These are phyloP conservation scores for Colletotrichum horii DNA, from an alignment of 2,329 filamentous ascomycete genomes.

Conservation along the genomic window DNA sequence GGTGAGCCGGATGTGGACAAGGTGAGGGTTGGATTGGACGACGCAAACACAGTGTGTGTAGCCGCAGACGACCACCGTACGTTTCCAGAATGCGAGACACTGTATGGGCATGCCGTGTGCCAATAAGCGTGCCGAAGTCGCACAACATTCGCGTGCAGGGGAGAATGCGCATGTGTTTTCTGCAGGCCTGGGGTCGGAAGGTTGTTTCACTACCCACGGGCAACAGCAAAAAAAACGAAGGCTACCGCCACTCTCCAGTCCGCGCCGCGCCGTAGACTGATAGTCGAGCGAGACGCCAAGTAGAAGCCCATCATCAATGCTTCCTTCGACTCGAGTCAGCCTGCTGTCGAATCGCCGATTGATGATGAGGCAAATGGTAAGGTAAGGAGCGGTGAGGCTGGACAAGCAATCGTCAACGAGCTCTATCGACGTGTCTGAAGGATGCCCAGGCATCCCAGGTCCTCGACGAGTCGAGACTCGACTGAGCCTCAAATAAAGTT, in stretches of 20 bases:
- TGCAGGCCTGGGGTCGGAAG: not conserved
- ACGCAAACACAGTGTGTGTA: conserved; percentile 7
- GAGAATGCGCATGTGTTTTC: not conserved
- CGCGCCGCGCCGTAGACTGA: not conserved
- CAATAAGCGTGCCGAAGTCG: not conserved
- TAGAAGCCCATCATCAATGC: not conserved
- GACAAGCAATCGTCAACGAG: not conserved
- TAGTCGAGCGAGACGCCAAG: not conserved
- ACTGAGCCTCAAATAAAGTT: conserved; percentile 17
- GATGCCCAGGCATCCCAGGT: conserved; percentile 2
- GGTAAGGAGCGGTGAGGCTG: conserved; percentile 1
- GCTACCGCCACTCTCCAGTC: not conserved
- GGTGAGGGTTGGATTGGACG: conserved; percentile 1
- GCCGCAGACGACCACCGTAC: not conserved
- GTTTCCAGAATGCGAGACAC: not conserved
- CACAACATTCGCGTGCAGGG: conserved; percentile 13
- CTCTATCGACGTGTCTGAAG: not conserved
- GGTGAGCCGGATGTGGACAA: conserved; percentile 1
- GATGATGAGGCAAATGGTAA: not conserved
- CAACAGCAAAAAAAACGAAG: not conserved
- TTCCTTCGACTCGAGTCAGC: conserved; percentile 1
- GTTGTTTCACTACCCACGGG: not conserved
- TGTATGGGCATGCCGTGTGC: not conserved
- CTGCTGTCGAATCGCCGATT: not conserved
- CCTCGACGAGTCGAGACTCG: conserved; percentile 2